Percentiles rank a stretch among this genome's conserved stretches.
phyloP scores from a whole-genome alignment of 1,139 yeast genomes.

The Lodderomyces oxycetoniae region DNA sequence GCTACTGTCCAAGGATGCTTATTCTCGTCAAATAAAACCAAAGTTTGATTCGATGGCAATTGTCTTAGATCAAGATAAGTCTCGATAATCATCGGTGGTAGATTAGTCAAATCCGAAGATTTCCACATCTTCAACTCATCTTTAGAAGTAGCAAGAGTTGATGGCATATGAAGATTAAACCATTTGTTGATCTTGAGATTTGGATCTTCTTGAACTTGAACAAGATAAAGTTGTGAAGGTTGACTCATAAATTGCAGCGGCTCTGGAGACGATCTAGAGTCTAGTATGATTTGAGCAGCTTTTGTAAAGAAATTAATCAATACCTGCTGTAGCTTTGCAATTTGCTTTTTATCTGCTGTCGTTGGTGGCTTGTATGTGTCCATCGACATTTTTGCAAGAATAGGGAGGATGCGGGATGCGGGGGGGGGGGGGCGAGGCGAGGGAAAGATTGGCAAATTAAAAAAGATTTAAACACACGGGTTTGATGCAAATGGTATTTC shows the following conservation, averaged over 20 bases:
- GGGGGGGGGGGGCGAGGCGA: neutral
- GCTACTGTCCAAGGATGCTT: conserved; percentile 41
- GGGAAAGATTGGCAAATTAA: neutral
- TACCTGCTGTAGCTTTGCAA: conserved; percentile 40
- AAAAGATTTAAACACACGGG: neutral
- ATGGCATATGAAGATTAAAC: conserved; percentile 62
- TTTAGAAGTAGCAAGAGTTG: conserved; percentile 29
- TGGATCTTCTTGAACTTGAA: neutral
- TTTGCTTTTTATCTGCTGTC: conserved; percentile 24
- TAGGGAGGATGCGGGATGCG: neutral
- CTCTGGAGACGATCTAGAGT: conserved; percentile 15
- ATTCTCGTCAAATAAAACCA: conserved; percentile 51
- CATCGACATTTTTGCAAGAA: no score
- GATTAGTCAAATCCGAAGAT: conserved; percentile 31
- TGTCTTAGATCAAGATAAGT: conserved; percentile 70
- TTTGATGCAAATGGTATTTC: no score
- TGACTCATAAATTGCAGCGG: neutral
- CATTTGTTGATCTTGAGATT: conserved; percentile 39
- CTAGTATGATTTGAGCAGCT: conserved; percentile 52
- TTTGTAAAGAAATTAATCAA: conserved; percentile 68
- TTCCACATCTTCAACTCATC: conserved; percentile 66
- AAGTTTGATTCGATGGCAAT: conserved; percentile 55
- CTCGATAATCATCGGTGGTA: conserved; percentile 84
- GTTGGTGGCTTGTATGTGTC: no score
- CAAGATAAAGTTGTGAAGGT: neutral